Conservation (phyloP, 2,329 filamentous ascomycete species). For the Cordyceps tenuipes region DNA sequence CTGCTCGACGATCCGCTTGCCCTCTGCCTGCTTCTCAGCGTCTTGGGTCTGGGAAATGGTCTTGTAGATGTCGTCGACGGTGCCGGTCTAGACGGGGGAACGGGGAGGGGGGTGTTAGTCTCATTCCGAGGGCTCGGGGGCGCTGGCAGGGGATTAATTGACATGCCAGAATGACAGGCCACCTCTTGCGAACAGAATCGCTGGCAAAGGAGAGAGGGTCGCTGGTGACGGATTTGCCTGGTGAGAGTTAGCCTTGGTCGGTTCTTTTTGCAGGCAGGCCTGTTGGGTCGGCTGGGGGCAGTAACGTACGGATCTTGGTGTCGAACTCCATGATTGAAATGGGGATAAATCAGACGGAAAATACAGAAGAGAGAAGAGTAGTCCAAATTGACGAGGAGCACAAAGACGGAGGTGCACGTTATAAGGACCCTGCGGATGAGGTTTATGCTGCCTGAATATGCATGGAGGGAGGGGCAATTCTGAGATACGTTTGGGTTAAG, state of each 20-base stretch:
- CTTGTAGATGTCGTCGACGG: constrained; percentile 90
- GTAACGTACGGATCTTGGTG: constrained; percentile 57
- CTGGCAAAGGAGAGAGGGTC: constrained; percentile 84
- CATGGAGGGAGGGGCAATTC: constrained; percentile 11
- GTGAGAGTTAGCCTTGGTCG: not conserved
- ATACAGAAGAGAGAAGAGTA: not conserved
- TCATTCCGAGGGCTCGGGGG: not conserved
- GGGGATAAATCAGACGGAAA: not conserved
- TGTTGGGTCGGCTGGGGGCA: not conserved
- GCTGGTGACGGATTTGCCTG: constrained; percentile 69
- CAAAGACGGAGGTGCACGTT: constrained; percentile 2
- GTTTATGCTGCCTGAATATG: constrained; percentile 6
- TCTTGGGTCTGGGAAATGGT: constrained; percentile 53
- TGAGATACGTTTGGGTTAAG: constrained; percentile 6
- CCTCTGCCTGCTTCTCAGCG: constrained; percentile 62
- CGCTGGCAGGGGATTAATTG: not conserved
- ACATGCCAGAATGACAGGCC: constrained; percentile 81
- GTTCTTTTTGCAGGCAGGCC: too few species aligned
- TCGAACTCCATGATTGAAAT: constrained; percentile 58
- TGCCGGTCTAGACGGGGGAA: constrained; percentile 58
- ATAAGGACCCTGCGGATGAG: constrained; percentile 1
- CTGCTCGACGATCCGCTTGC: constrained; percentile 75
- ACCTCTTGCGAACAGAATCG: constrained; percentile 75
- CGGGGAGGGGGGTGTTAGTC: not conserved
- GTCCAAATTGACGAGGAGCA: not conserved